phyloP scores from a whole-genome alignment of 225 moss, liverwort and hornwort genomes.

The Pleurozium schreberi region DNA sequence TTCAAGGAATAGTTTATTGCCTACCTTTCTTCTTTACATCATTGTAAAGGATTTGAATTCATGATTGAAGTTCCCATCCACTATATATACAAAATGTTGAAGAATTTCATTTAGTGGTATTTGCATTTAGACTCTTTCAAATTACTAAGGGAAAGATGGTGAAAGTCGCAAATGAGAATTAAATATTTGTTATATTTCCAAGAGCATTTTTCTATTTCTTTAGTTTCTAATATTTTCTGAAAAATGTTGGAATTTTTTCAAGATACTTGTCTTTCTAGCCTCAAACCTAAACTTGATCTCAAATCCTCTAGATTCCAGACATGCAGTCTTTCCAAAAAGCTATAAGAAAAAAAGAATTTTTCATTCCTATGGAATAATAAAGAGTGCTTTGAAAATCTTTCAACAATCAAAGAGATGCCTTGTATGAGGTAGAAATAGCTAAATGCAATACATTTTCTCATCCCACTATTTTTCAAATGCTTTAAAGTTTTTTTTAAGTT shows the following conservation, averaged over 20 bases:
- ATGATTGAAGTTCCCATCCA: neutral
- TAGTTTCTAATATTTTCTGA: neutral
- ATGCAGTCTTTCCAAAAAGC: neutral
- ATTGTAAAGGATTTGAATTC: neutral
- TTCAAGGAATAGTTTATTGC: neutral
- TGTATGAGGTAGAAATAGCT: neutral
- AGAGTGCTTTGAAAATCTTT: neutral
- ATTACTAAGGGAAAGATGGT: neutral
- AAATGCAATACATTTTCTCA: neutral
- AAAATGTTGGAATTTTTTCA: neutral
- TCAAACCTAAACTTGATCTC: neutral
- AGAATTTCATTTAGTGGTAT: neutral
- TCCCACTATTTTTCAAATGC: too few relatives aligned
- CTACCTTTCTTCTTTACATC: neutral
- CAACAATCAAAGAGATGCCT: neutral
- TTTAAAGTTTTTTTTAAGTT: too few relatives aligned
- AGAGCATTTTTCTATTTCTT: neutral
- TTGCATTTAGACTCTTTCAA: neutral
- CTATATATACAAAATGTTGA: fast-evolving
- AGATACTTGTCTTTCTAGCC: neutral
- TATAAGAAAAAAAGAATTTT: neutral
- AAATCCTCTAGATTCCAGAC: neutral
- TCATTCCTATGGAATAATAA: neutral
- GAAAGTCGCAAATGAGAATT: neutral
- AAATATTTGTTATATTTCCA: neutral